Percentiles rank a stretch among this genome's conserved stretches.
Conservation (phyloP, 2,329 filamentous ascomycete species). For the Nemania diffusa region DNA sequence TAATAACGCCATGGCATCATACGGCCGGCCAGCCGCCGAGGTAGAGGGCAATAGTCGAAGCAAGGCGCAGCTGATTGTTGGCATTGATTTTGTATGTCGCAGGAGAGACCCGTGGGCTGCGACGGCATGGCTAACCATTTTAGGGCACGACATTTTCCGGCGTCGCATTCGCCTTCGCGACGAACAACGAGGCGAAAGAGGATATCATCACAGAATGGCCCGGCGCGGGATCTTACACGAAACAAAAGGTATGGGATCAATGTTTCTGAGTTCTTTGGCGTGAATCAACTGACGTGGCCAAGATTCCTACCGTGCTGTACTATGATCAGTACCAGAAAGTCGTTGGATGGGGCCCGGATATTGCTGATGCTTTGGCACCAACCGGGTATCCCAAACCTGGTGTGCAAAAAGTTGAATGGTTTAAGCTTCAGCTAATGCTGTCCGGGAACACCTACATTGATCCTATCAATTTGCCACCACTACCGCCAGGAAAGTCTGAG, state of each 20-base stretch:
- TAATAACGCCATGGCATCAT: slow-evolving; percentile 54
- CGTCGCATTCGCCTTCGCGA: slow-evolving; percentile 96
- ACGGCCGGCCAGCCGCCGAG: slow-evolving; percentile 69
- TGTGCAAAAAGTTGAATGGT: slow-evolving; percentile 99
- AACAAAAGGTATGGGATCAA: slow-evolving; percentile 82
- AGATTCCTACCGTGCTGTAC: slow-evolving; percentile 99
- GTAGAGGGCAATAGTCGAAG: slow-evolving; percentile 88
- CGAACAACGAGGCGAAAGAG: slow-evolving; percentile 96
- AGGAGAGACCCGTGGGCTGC: background rate
- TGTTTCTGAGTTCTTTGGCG: background rate
- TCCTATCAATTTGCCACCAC: slow-evolving; percentile 96
- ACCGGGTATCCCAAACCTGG: slow-evolving; percentile 98
- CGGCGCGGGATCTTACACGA: slow-evolving; percentile 95
- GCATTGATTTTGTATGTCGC: slow-evolving; percentile 91
- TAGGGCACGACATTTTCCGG: slow-evolving; percentile 98
- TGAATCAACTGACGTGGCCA: slow-evolving; percentile 37
- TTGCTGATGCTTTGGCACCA: slow-evolving; percentile 93
- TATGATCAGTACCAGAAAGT: slow-evolving; percentile 99
- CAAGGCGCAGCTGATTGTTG: slow-evolving; percentile 97
- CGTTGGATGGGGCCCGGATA: slow-evolving; percentile 99
- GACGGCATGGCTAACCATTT: slow-evolving; percentile 51
- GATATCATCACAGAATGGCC: slow-evolving; percentile 99
- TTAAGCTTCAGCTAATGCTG: slow-evolving; percentile 98
- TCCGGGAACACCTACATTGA: slow-evolving; percentile 99
- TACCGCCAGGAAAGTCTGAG: slow-evolving; percentile 97